Base-by-base conservation (phyloP, 108 stramenopile genomes). In the Cyclotella cryptica region DNA sequence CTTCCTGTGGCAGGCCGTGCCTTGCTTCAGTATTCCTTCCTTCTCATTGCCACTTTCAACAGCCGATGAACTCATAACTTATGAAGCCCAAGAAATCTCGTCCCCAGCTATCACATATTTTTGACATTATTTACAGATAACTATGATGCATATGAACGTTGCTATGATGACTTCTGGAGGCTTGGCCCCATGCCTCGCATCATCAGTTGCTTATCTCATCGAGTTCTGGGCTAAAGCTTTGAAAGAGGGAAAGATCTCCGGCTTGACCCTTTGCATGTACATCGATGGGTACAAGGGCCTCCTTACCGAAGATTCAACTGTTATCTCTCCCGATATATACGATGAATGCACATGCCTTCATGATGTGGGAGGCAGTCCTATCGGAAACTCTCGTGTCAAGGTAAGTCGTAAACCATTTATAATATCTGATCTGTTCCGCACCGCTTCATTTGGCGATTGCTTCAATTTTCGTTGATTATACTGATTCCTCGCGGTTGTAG, bases 371-470 rank as follows among this genome's bases (percentile, higher is more conserved):
- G 96, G 96, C 22, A 87, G 85, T 72, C 94, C 93, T 26, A 93
- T 97, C 66, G 96, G 96, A 41, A 95, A 95, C 71, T 94, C 93
- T 64, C 92, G 96, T 70, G 96, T 97, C 71, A 97, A 97, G 93
- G 93, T 94, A 71, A 61, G 87, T 4, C 12, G 24, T 26, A 57
- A 22, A 24, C 3, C 3, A 24, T 57, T 12, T 8, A 3, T n/a
- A 57, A 26, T 57, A n/a, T 57, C 24, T 51, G 2, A n/a, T 61
- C 7, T 49, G 40, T 46, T 54, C 27, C 54, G 11, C 3, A 8
- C 66, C 1, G n/a, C 6, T 18, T 47, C 10, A 42, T 22, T n/a
- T n/a, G n/a, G n/a, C n/a, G n/a, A n/a, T n/a, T n/a, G n/a, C n/a
- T n/a, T 51, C 19, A 51, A 19, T 19, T 19, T 51, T 51, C 8